Percentiles rank a stretch among this genome's conserved stretches.
phyloP scores from a whole-genome alignment of 1,284 basidiomycete genomes.

The Trametes polyzona region DNA sequence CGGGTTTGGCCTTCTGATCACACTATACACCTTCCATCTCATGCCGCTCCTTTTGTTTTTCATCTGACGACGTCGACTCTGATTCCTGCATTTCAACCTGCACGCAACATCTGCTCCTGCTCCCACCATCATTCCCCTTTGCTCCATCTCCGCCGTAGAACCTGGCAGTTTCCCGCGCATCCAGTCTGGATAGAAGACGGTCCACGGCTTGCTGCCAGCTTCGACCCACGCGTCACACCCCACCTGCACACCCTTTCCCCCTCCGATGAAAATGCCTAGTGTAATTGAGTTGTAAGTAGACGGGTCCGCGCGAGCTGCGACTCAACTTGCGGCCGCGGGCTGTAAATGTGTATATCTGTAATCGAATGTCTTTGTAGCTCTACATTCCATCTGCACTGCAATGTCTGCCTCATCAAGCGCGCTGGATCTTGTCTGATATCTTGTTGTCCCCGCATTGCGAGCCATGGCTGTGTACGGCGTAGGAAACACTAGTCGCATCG shows the following conservation, averaged over 20 bases:
- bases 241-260: neutral
- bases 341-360: constrained; percentile 27
- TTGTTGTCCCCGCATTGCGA: neutral
- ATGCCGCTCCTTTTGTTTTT: constrained; percentile 9
- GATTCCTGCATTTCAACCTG: constrained; percentile 37
- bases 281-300: constrained; percentile 22
- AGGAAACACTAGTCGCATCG: no score
- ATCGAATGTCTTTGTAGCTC: constrained; percentile 30
- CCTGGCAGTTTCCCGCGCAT: constrained; percentile 11
- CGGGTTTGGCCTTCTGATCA: constrained; percentile 5
- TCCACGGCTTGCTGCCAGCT: constrained; percentile 12
- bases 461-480: no score
- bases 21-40: constrained; percentile 6
- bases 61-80: constrained; percentile 4
- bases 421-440: no score
- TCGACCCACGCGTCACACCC: neutral
- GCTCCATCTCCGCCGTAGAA: constrained; percentile 21
- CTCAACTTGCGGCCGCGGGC: constrained; percentile 36
- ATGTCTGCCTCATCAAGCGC: no score
- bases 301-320: constrained; percentile 28
- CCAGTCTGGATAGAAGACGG: constrained; percentile 10
- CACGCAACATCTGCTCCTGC: constrained; percentile 15
- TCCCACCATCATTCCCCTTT: neutral
- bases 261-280: constrained; percentile 6
- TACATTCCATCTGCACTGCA: constrained; percentile 6